Evolutionary conservation across 371 early-diverging fungal species (phyloP).

Genomic region (Circinella umbellata): DNA sequence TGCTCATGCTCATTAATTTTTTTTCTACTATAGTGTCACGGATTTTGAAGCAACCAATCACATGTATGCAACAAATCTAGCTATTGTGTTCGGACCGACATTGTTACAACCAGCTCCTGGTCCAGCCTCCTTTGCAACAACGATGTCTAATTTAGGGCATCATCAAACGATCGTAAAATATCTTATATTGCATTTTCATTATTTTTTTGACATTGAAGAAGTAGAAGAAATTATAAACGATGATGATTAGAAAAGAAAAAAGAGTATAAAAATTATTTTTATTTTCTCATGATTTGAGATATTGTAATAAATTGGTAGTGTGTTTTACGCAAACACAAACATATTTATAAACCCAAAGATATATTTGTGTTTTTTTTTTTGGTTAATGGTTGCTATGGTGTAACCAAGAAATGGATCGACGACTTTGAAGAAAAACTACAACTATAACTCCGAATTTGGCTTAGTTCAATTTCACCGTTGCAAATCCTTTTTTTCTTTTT

Average conservation of each 20-base stretch:
- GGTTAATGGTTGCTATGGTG: neutral
- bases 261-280: too few relatives aligned
- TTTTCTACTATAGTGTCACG: constrained; percentile 59
- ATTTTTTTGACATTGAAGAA: constrained; percentile 79
- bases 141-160: constrained; percentile 86
- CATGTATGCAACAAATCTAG: constrained; percentile 87
- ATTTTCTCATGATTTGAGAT: too few relatives aligned
- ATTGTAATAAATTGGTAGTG: too few relatives aligned
- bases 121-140: constrained; percentile 70
- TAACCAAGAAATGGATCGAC: constrained; percentile 5
- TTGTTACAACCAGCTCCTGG: constrained; percentile 77
- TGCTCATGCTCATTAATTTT: neutral
- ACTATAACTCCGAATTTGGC: neutral
- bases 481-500: neutral
- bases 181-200: constrained; percentile 83
- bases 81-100: constrained; percentile 88
- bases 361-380: neutral
- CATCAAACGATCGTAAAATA: constrained; percentile 83
- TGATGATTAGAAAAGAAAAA: neutral
- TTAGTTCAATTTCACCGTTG: neutral
- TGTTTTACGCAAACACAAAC: too few relatives aligned
- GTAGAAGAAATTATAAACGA: constrained; percentile 43
- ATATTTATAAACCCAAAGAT: neutral
- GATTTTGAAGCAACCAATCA: constrained; percentile 85
- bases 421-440: neutral